Base-by-base conservation (phyloP, 1,139 yeast genomes). In the Debaryomyces coudertii region DNA sequence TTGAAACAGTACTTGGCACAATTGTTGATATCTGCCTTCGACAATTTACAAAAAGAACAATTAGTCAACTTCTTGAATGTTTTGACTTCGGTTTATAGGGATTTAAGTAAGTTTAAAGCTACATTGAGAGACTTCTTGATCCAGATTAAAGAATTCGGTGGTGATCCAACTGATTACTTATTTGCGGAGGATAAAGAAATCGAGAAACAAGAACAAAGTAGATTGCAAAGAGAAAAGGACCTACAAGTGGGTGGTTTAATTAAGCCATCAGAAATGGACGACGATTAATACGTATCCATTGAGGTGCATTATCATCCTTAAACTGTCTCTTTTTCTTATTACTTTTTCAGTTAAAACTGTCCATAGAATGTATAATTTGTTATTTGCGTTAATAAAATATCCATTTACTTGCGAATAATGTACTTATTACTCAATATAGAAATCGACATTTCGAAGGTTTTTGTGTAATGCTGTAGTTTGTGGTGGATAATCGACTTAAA, bases 201-300 rank as follows among this genome's bases (percentile, higher is more conserved):
- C 45, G 96, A 90, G 65, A 69, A 82, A 52, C 72, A 77, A 54
- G 95, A 87, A 65, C 83, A 82, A 64, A 81, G 76, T 53, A 80
- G 79, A 63, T 63, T 77, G 51, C 95, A 89, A 58, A 83, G 85
- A 60, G 95, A 90, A 66, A 82, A 80, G 56, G 97, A 96, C 48
- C 74, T 87, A 60, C 85, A 83, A 71, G 87, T 93, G 53, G 98
- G 98, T 57, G 99, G 99, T 44, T 78, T 93, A 65, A 76, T 93
- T 62, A 93, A 92, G 66, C 99, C 99, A 29, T 85, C 96, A n/a
- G 99, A 93, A 59, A 80, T 92, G 82, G 97, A 89, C 58, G 97
- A 90, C 47, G 60, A 56, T 12, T 52, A 46, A 39, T 25, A 7
- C 4, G 14, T 1, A 15, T 29, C 33, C 14, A 11, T 29, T 29